Conservation (phyloP, 164 flowering plant genomes). For the Magnolia changhungtana region DNA sequence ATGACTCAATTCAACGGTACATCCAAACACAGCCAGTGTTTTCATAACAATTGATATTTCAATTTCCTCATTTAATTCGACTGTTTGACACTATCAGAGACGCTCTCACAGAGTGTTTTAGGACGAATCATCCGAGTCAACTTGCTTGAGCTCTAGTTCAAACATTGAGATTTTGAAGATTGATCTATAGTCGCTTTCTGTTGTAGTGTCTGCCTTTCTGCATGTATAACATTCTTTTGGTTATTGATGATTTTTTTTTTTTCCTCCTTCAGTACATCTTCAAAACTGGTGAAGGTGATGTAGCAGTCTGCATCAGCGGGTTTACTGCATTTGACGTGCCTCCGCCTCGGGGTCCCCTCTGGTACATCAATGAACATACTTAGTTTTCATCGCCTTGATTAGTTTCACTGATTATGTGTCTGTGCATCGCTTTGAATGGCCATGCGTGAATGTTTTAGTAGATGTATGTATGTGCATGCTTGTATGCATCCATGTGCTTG, state of each 20-base stretch:
- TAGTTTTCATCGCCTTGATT: too few relatives aligned
- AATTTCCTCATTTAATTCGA: not conserved
- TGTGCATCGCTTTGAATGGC: not conserved
- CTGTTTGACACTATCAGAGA: too few relatives aligned
- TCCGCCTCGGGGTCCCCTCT: constrained; percentile 67
- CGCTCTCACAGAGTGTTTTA: too few relatives aligned
- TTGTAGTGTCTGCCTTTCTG: not conserved
- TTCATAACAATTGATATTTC: not conserved
- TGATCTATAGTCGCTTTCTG: not conserved
- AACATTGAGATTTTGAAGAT: not conserved
- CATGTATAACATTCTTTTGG: not conserved
- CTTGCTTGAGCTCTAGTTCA: not conserved
- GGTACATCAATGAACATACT: constrained; percentile 25
- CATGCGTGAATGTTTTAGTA: not conserved
- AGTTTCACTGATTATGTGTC: not conserved
- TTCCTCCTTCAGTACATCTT: constrained; percentile 49
- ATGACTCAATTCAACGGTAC: too few relatives aligned
- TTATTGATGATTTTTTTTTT: not conserved
- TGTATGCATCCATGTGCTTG: not conserved
- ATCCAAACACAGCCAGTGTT: not conserved
- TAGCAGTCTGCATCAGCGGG: constrained; percentile 67
- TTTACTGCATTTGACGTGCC: constrained; percentile 61
- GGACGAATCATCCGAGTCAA: not conserved
- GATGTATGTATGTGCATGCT: not conserved
- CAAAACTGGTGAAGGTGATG: constrained; percentile 52